Conservation (phyloP, 306 rosid genomes). For the Inga leiocalycina region DNA sequence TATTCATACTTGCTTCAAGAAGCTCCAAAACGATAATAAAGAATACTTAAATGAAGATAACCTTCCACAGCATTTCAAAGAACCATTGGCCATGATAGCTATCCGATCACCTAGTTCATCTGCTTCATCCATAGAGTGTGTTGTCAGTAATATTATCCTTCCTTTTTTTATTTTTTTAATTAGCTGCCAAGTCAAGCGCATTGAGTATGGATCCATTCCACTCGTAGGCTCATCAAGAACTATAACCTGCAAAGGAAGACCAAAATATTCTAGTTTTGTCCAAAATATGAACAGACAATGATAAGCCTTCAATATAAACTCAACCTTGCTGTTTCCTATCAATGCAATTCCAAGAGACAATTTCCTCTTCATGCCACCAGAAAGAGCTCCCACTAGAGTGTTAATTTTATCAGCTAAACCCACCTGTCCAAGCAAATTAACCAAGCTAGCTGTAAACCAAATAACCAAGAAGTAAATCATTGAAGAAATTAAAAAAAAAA, state of each 20-base stretch:
- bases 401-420: constrained; percentile 91
- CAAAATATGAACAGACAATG: constrained; percentile 16
- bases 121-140: constrained; percentile 99
- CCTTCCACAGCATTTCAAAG: constrained; percentile 98
- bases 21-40: not conserved
- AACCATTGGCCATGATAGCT: constrained; percentile 98
- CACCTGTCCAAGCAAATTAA: constrained; percentile 60
- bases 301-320: constrained; percentile 22
- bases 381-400: constrained; percentile 73
- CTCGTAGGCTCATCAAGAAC: constrained; percentile 98
- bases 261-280: constrained; percentile 25
- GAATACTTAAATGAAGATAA: constrained; percentile 24
- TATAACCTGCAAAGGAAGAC: constrained; percentile 67
- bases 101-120: constrained; percentile 96
- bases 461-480: not conserved
- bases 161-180: constrained; percentile 89
- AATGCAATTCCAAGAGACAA: constrained; percentile 96
- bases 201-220: constrained; percentile 99
- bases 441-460: constrained; percentile 20
- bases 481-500: not conserved
- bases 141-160: constrained; percentile 90
- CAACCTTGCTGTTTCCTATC: constrained; percentile 92
- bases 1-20: constrained; percentile 21
- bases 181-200: constrained; percentile 98
- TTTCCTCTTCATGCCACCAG: constrained; percentile 99